Base-by-base conservation (phyloP, 306 rosid species). In the Boehmeria nivea region DNA sequence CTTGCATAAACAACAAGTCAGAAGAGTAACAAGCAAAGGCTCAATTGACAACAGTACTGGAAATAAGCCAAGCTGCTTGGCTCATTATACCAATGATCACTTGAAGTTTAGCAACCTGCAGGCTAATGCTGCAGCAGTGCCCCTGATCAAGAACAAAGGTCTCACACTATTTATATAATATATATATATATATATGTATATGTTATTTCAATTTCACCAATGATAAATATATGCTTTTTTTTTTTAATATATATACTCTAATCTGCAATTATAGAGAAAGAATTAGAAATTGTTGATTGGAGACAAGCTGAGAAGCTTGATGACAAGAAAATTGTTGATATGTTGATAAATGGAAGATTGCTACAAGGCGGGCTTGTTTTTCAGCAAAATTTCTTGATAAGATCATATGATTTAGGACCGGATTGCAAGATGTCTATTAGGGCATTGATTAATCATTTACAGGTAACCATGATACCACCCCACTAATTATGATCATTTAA, bases 391-490 rank as follows among this genome's bases (percentile, higher is more conserved):
- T 73, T 57, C 17, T 31, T 24, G 18, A 54, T 67, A 15, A 58
- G 44, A 62, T 57, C 70, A 8, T 62, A 63, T 8, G 70, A 73
- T 2, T n/a, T 59, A 13, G 70, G 66, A 0, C 59, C 37, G 14
- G 74, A 68, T 33, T 26, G 52, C 13, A 74, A 58, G 10, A 55
- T 45, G 18, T 20, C 64, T 10, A 39, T 53, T 8, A 34, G 11
- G n/a, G 47, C 66, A 34, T 14, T 74, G 6, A 12, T 52, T 39
- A 43, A 64, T 37, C 67, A 33, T 8, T 63, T 74, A 20, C 72
- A 59, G 67, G 77, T 70, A 27, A 31, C 3, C 10, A 31, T 19
- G 4, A 2, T 44, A 3, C 14, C n/a, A n/a, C n/a, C n/a, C n/a
- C n/a, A n/a, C n/a, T n/a, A n/a, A n/a, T n/a, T n/a, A n/a, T n/a